phyloP scores from a whole-genome alignment of 1,284 basidiomycete genomes.

The Cutaneotrichosporon arboriforme region DNA sequence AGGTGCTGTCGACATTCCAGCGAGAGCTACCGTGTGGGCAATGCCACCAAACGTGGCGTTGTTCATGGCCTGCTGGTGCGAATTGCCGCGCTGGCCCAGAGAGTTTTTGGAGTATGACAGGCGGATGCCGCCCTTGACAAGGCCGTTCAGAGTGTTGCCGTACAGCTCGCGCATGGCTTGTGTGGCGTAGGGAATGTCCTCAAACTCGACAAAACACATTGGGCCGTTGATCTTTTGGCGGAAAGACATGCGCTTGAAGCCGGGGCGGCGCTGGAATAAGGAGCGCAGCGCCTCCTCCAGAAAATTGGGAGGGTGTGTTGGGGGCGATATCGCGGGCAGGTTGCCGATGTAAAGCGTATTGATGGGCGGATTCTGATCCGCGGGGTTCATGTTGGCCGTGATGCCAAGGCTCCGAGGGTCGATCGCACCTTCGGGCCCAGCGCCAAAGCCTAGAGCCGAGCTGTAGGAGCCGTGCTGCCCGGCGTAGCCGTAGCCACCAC shows the following conservation, averaged over 20 bases:
- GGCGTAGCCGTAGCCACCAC: conserved; percentile 7
- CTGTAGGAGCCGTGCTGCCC: conserved; percentile 9
- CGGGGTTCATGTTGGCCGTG: conserved; percentile 52
- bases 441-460: conserved; percentile 10
- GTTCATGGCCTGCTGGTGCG: conserved; percentile 32
- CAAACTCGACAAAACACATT: conserved; percentile 98
- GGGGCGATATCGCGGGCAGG: conserved; percentile 66
- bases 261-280: conserved; percentile 70
- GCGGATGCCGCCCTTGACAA: conserved; percentile 91
- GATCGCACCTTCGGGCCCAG: conserved; percentile 5
- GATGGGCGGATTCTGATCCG: conserved; percentile 78
- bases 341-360: conserved; percentile 95
- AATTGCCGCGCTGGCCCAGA: conserved; percentile 56
- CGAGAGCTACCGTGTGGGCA: conserved; percentile 42
- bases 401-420: conserved; percentile 20
- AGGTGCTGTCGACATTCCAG: conserved; percentile 31
- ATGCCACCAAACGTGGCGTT: conserved; percentile 38
- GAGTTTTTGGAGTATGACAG: conserved; percentile 95
- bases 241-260: conserved; percentile 88
- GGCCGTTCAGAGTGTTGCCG: conserved; percentile 80
- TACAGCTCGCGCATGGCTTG: conserved; percentile 82
- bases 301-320: conserved; percentile 62
- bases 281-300: conserved; percentile 78
- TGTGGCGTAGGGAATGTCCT: conserved; percentile 77
- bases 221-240: conserved; percentile 92